Evolutionary conservation across 345 rosid species (phyloP).

Genomic region (Rhizophora mangle): DNA sequence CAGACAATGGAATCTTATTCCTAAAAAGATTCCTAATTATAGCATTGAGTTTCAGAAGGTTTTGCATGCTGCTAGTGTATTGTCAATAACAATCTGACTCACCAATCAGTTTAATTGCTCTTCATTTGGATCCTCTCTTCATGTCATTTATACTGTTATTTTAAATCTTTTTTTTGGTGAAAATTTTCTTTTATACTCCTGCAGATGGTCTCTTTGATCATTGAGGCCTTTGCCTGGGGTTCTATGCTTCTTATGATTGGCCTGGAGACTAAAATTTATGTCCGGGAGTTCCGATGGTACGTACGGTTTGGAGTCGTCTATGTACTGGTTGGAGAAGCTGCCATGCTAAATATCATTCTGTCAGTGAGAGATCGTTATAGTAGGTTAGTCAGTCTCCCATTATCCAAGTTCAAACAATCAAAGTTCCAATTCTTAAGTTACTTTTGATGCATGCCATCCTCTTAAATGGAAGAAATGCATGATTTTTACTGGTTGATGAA

Average conservation of each 20-base stretch:
- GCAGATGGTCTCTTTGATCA: conserved; percentile 24
- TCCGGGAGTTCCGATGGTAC: conserved; percentile 32
- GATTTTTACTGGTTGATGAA: too few species aligned
- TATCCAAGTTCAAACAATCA: neutral
- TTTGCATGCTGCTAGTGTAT: neutral
- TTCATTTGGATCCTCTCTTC: too few species aligned
- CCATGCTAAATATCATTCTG: conserved; percentile 23
- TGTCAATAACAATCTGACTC: neutral
- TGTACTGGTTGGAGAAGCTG: conserved; percentile 30
- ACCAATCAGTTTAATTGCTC: neutral
- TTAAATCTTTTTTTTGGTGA: too few species aligned
- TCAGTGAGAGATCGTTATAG: conserved; percentile 16
- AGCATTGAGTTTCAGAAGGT: too few species aligned
- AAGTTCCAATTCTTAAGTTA: neutral
- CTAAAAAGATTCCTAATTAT: too few species aligned
- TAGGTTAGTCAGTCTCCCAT: conserved; percentile 16
- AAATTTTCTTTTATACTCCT: conserved; percentile 1
- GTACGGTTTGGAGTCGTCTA: conserved; percentile 35
- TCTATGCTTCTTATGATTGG: conserved; percentile 28
- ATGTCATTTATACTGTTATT: neutral
- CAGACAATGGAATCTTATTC: too few species aligned
- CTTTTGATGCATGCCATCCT: neutral
- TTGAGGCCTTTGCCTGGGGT: conserved; percentile 27
- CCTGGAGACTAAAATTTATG: conserved; percentile 29
- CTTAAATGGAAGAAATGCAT: too few species aligned